phyloP scores from a whole-genome alignment of 2,329 filamentous ascomycete species.

The Colletotrichum lupini region DNA sequence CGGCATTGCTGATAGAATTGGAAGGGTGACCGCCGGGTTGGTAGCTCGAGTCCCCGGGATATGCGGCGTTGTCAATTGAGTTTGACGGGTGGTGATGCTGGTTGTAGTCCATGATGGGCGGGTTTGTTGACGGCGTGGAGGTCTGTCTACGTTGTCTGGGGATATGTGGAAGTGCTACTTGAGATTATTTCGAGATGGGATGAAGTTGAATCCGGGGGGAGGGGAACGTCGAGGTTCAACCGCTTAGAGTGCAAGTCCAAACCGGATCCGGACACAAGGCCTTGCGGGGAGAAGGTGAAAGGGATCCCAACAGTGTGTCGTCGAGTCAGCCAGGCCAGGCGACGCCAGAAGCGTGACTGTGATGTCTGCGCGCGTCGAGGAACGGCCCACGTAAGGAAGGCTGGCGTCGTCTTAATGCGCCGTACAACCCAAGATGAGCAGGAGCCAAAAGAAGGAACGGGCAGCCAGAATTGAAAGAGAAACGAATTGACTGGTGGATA shows the following conservation, averaged over 20 bases:
- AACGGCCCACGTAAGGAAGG: not conserved
- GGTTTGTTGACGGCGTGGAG: not conserved
- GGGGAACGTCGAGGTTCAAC: not conserved
- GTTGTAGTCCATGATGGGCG: constrained; percentile 25
- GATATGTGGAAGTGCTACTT: not conserved
- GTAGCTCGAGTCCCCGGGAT: constrained; percentile 23
- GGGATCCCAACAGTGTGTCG: not conserved
- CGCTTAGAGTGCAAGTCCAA: not conserved
- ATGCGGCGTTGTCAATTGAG: constrained; percentile 23
- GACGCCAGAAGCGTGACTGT: not conserved
- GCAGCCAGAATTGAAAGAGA: not conserved
- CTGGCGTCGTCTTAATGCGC: not conserved
- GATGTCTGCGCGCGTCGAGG: not conserved
- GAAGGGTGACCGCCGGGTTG: constrained; percentile 12
- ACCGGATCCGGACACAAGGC: not conserved
- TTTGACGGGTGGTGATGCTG: constrained; percentile 22
- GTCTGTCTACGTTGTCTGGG: not conserved
- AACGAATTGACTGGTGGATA: not conserved
- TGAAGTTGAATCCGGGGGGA: not conserved
- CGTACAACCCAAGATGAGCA: not conserved
- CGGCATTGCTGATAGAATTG: constrained; percentile 32
- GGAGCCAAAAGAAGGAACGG: not conserved
- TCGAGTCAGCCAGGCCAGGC: not conserved
- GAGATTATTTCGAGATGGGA: not conserved
- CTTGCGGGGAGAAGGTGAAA: not conserved